phyloP scores from a whole-genome alignment of 148 eudicot species.

The Silene conica region DNA sequence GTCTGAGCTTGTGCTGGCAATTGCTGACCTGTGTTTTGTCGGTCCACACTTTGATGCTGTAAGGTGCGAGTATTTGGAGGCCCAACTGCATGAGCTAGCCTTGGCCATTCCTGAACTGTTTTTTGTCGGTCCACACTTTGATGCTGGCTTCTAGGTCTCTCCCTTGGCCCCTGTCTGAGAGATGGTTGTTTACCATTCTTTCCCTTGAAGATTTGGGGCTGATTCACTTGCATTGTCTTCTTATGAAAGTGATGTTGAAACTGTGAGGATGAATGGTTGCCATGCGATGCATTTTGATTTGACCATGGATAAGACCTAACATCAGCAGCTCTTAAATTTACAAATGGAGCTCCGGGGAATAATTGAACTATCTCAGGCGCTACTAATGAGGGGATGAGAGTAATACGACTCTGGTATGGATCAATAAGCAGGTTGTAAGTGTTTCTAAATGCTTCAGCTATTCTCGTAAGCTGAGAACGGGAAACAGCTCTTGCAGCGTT shows the following conservation, averaged over 20 bases:
- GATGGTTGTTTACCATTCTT: conserved; percentile 13
- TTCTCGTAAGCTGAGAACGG: conserved; percentile 33
- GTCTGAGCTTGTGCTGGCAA: conserved; percentile 19
- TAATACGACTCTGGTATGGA: conserved; percentile 27
- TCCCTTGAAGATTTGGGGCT: conserved; percentile 12
- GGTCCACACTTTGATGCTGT: background rate
- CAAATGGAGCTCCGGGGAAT: conserved; percentile 25
- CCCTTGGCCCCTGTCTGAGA: conserved; percentile 14
- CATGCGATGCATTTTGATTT: conserved; percentile 16
- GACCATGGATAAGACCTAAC: conserved; percentile 16
- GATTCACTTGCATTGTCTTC: conserved; percentile 16
- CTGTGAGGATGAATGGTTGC: conserved; percentile 21
- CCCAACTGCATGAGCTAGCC: conserved; percentile 13
- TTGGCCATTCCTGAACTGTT: conserved; percentile 18
- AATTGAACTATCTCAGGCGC: conserved; percentile 29
- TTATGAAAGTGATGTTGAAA: conserved; percentile 22
- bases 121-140: conserved; percentile 7
- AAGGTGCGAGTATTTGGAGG: conserved; percentile 15
- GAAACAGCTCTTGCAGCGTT: conserved; percentile 64
- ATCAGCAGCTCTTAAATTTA: conserved; percentile 2
- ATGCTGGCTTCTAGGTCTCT: conserved; percentile 8
- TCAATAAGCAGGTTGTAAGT: conserved; percentile 36
- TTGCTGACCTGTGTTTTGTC: conserved; percentile 14
- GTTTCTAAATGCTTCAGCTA: conserved; percentile 38
- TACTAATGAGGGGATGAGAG: conserved; percentile 35